Conservation (phyloP, 2,329 filamentous ascomycete genomes). For the Graphiopsis chlorocephala region DNA sequence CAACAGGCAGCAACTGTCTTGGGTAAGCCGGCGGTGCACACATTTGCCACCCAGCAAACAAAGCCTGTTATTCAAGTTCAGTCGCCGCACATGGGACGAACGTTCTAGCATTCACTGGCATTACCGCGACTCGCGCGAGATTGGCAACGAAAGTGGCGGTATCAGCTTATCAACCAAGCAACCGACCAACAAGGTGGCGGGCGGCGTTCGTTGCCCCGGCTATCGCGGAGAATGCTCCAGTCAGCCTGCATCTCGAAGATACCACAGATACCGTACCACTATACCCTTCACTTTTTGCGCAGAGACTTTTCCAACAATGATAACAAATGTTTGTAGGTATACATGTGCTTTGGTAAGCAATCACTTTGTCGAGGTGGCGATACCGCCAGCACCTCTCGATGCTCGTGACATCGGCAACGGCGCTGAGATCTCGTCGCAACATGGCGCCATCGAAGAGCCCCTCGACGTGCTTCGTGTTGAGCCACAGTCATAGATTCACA, state of each 20-base stretch:
- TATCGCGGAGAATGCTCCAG: constrained; percentile 16
- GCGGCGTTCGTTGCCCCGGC: constrained; percentile 2
- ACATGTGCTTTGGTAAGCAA: neutral
- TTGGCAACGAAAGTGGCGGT: neutral
- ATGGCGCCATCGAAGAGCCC: neutral
- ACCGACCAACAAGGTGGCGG: constrained; percentile 8
- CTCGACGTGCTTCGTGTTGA: neutral
- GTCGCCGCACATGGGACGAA: neutral
- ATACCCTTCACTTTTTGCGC: neutral
- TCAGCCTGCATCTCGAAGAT: neutral
- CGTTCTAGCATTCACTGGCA: neutral
- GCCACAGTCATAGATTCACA: neutral
- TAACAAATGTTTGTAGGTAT: neutral
- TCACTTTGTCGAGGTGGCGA: neutral
- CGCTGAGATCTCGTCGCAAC: neutral
- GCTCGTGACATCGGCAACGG: neutral
- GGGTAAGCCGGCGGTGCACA: neutral
- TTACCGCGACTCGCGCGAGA: neutral
- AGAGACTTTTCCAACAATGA: neutral
- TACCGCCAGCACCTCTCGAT: neutral
- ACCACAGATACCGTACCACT: neutral
- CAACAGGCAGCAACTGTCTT: neutral
- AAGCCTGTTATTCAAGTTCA: neutral
- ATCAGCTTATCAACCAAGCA: constrained; percentile 11
- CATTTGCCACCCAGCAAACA: neutral